Evolutionary conservation across 192 early-diverging fungal species (phyloP).

Genomic region (Funneliformis mosseae): DNA sequence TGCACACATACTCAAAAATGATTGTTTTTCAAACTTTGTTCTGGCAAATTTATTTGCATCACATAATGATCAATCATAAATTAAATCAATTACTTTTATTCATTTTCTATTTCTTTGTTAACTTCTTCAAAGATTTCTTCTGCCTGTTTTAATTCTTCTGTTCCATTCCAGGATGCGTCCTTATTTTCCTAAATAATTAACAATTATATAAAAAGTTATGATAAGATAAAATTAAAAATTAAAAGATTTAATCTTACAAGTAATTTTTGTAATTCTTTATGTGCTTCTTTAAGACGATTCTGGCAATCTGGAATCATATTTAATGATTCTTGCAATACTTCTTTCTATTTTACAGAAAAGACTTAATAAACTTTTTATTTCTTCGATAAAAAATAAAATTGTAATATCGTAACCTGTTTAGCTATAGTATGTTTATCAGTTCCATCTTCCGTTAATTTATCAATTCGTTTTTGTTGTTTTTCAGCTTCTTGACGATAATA

Average conservation of each 20-base stretch:
- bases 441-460: conserved; percentile 50
- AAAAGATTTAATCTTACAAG: conserved; percentile 43
- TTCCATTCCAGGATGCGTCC: not conserved
- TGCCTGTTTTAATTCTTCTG: conserved; percentile 16
- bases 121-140: conserved; percentile 10
- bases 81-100: too few species aligned
- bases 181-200: not conserved
- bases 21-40: not conserved
- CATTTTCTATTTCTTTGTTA: not conserved
- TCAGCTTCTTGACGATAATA: conserved; percentile 54
- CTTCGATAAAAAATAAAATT: not conserved
- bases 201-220: not conserved
- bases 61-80: too few species aligned
- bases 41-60: too few species aligned
- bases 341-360: conserved; percentile 43
- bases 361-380: not conserved
- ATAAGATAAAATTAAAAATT: not conserved
- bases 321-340: conserved; percentile 62
- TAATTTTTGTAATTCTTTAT: conserved; percentile 48
- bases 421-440: conserved; percentile 60
- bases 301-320: conserved; percentile 65
- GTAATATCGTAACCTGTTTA: conserved; percentile 52
- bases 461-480: conserved; percentile 55
- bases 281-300: conserved; percentile 50
- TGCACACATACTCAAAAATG: too few species aligned